A percentile compares a stretch with the other conserved stretches of the same genome.
phyloP scores from a whole-genome alignment of 2,329 filamentous ascomycete species.

The Chalara sp. region DNA sequence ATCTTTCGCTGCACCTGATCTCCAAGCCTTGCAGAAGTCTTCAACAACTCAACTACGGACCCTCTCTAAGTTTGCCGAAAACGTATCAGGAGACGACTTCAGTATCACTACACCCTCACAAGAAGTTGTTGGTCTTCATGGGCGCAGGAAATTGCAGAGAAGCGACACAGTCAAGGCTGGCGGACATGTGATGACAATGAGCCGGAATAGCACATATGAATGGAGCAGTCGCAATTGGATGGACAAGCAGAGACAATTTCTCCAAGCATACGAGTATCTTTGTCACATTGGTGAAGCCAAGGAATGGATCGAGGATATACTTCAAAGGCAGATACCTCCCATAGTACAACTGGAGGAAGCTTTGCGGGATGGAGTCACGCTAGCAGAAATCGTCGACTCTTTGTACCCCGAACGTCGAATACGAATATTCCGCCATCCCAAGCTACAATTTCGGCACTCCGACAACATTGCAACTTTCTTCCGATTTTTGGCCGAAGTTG shows the following conservation, averaged over 20 bases:
- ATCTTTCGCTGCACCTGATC: constrained; percentile 60
- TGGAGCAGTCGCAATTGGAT: constrained; percentile 93
- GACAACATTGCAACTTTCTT: constrained; percentile 98
- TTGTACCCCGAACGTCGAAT: constrained; percentile 70
- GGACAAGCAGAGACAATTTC: constrained; percentile 94
- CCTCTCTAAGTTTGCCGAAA: constrained; percentile 74
- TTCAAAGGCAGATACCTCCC: constrained; percentile 76
- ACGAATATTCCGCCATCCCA: constrained; percentile 79
- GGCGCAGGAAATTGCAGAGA: constrained; percentile 75
- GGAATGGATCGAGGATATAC: constrained; percentile 95
- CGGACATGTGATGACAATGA: constrained; percentile 35
- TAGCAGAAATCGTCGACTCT: constrained; percentile 89
- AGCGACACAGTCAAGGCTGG: constrained; percentile 42
- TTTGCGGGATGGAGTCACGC: constrained; percentile 82
- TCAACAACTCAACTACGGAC: constrained; percentile 85
- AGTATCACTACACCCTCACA: constrained; percentile 69
- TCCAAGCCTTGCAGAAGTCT: constrained; percentile 78
- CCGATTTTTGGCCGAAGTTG: constrained; percentile 82
- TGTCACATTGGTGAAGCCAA: constrained; percentile 99
- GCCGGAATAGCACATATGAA: constrained; percentile 47
- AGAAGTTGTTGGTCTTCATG: constrained; percentile 82
- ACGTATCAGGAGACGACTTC: constrained; percentile 71
- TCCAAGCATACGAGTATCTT: constrained; percentile 96
- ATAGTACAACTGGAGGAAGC: constrained; percentile 94
- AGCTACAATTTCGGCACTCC: constrained; percentile 88